A percentile compares a stretch with the other conserved stretches of the same genome.
These are phyloP conservation scores for Wickerhamomyces rabaulensis DNA, from an alignment of 805 yeast species.

Conservation along the genomic window DNA sequence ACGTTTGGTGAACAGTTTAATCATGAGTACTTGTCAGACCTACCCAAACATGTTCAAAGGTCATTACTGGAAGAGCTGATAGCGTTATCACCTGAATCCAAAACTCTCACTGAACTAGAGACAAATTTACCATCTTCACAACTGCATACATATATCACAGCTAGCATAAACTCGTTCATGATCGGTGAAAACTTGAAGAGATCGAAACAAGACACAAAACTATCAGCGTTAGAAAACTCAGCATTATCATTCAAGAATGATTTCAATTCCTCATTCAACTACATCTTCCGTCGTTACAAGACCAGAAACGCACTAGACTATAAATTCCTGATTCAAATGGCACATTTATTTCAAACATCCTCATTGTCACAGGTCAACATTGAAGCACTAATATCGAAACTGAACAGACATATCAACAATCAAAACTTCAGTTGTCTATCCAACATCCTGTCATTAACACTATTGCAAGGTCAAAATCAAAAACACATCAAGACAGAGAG, in stretches of 20 bases:
- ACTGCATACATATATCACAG: neutral
- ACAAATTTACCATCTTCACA: neutral
- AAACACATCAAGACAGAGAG: slow-evolving; percentile 3
- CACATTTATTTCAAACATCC: slow-evolving; percentile 1
- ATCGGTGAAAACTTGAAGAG: neutral
- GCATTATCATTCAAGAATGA: neutral
- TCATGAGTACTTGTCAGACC: neutral
- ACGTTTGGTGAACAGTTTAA: neutral
- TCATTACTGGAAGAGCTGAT: neutral
- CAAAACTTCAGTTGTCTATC: slow-evolving; percentile 4
- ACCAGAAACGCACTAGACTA: neutral
- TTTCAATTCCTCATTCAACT: neutral
- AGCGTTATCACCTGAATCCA: neutral
- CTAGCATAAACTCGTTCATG: neutral
- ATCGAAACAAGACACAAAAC: neutral
- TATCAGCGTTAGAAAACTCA: neutral
- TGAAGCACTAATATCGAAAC: neutral
- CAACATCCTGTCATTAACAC: slow-evolving; percentile 3
- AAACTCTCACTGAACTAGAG: neutral
- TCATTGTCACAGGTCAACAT: neutral
- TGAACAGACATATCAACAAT: slow-evolving; percentile 2
- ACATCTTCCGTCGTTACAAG: neutral
- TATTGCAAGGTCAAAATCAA: slow-evolving; percentile 2
- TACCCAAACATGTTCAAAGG: neutral
- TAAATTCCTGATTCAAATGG: slow-evolving; percentile 3